These are phyloP conservation scores for Lolium multiflorum DNA, from an alignment of 176 grass and related monocot species.

Conservation along the genomic window DNA sequence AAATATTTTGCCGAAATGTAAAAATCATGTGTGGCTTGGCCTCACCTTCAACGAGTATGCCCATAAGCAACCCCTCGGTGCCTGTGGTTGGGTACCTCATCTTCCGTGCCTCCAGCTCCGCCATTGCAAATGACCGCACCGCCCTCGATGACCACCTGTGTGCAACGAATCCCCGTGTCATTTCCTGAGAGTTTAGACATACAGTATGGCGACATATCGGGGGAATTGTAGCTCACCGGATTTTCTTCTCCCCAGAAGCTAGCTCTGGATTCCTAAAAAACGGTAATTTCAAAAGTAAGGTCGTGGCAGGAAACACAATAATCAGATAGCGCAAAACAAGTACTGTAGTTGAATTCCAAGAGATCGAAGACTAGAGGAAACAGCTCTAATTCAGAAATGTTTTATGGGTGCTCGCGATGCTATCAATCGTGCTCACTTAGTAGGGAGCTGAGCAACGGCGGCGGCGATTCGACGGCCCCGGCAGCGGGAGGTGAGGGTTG, in stretches of 20 bases:
- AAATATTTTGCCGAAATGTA: background rate
- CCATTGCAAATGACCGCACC: constrained; percentile 82
- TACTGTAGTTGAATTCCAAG: constrained; percentile 12
- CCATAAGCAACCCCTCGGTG: constrained; percentile 85
- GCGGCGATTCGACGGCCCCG: constrained; percentile 34
- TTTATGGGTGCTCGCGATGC: background rate
- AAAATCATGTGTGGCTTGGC: constrained; percentile 15
- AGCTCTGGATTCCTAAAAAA: constrained; percentile 51
- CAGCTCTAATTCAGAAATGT: constrained; percentile 6
- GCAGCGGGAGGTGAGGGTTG: constrained; percentile 25
- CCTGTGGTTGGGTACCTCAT: constrained; percentile 77
- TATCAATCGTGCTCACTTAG: constrained; percentile 28
- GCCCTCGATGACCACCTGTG: constrained; percentile 85
- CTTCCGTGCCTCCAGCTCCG: constrained; percentile 80
- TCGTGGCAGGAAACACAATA: constrained; percentile 23
- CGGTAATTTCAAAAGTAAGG: constrained; percentile 15
- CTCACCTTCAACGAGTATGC: constrained; percentile 87
- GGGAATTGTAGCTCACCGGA: constrained; percentile 44
- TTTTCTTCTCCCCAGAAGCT: constrained; percentile 52
- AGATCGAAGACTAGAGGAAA: background rate
- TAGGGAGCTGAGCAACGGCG: constrained; percentile 59
- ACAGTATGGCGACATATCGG: background rate
- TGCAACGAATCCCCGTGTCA: constrained; percentile 30
- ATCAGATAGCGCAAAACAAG: background rate
- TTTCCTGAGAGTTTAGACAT: background rate